Percentiles rank a stretch among this genome's conserved stretches.
phyloP scores from a whole-genome alignment of 345 rosid species.

The Lepidium africanum region DNA sequence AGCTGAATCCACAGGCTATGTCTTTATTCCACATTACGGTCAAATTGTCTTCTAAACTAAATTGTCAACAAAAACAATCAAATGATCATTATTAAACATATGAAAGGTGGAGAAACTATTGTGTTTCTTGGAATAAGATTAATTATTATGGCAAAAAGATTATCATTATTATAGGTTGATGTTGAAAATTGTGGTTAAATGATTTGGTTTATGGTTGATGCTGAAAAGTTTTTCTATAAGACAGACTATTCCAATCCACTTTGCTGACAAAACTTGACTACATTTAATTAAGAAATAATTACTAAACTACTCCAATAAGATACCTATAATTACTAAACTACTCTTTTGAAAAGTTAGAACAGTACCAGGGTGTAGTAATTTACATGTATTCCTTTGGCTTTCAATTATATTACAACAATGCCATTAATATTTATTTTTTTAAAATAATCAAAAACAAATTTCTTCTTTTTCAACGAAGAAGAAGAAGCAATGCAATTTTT shows the following conservation, averaged over 20 bases:
- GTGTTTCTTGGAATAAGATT: not conserved
- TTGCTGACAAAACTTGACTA: not conserved
- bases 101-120: not conserved
- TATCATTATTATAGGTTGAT: not conserved
- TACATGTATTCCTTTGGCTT: no score
- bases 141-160: not conserved
- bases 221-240: not conserved
- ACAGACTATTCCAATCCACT: not conserved
- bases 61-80: not conserved
- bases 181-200: constrained; percentile 7
- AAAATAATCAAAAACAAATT: no score
- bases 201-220: constrained; percentile 20
- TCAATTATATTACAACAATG: no score
- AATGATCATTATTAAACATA: not conserved
- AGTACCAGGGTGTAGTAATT: no score
- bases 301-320: no score
- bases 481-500: no score
- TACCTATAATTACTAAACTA: no score
- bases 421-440: no score
- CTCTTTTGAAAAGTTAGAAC: no score
- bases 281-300: no score
- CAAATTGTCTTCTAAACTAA: not conserved
- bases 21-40: not conserved
- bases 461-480: no score
- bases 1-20: not conserved